phyloP scores from a whole-genome alignment of 345 rosid species.

The Rhizophora mangle region DNA sequence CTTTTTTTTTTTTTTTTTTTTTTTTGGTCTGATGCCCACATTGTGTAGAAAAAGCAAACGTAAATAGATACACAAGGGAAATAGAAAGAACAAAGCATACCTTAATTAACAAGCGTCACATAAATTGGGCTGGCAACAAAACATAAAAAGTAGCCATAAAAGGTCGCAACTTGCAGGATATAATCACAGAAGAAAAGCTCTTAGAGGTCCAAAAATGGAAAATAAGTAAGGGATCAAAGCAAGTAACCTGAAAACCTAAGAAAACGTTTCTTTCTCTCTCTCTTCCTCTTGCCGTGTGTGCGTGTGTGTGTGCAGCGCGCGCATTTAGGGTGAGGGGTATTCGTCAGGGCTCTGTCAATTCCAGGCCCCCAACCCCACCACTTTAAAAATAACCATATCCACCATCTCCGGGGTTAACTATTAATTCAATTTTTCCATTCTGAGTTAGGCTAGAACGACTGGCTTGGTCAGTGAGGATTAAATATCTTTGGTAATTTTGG shows the following conservation, averaged over 20 bases:
- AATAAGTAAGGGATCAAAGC: conserved; percentile 23
- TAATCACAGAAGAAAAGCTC: conserved; percentile 8
- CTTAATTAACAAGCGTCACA: neutral
- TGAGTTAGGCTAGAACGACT: conserved; percentile 15
- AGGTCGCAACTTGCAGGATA: conserved; percentile 14
- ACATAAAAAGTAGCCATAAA: conserved; percentile 17
- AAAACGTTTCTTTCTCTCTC: neutral
- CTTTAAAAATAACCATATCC: conserved; percentile 14
- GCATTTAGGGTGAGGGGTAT: neutral
- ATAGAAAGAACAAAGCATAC: neutral
- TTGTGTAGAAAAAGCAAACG: neutral
- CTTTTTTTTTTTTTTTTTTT: no score
- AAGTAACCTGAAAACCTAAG: conserved; percentile 30
- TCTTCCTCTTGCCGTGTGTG: conserved; percentile 4
- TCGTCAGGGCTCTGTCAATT: conserved; percentile 33
- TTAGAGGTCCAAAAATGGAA: conserved; percentile 28
- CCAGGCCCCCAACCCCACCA: conserved; percentile 18
- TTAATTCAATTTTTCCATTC: conserved; percentile 7
- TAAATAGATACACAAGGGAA: neutral
- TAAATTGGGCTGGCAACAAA: conserved; percentile 6
- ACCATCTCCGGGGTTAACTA: conserved; percentile 15
- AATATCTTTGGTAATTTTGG: conserved; percentile 40
- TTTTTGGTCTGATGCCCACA: no score
- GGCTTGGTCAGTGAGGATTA: conserved; percentile 29
- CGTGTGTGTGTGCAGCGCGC: neutral